Evolutionary conservation across 2,329 filamentous ascomycete species (phyloP).

Genomic region (Drechslerella dactyloides): DNA sequence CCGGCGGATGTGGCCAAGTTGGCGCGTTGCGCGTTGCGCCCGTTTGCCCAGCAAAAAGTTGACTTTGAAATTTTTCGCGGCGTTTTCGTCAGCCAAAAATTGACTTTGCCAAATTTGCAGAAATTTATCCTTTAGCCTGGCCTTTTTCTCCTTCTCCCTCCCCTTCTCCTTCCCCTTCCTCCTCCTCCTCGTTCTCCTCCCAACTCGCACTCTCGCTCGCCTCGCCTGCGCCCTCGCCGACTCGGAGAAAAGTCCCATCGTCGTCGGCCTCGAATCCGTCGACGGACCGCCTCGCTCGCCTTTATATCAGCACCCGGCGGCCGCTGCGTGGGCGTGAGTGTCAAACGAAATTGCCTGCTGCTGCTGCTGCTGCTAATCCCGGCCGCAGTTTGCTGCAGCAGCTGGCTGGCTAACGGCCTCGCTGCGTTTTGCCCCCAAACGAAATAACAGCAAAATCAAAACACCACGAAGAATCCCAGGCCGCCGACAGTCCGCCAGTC

Average conservation of each 20-base stretch:
- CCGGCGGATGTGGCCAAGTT: constrained; percentile 38
- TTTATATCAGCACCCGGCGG: not conserved
- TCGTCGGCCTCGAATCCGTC: not conserved
- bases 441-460: not conserved
- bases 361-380: constrained; percentile 2
- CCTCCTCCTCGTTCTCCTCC: constrained; percentile 44
- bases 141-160: constrained; percentile 52
- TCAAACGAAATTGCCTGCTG: constrained; percentile 1
- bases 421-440: not conserved
- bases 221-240: not conserved
- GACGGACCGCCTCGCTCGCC: not conserved
- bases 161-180: constrained; percentile 49
- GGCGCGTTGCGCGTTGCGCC: constrained; percentile 14
- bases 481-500: not conserved
- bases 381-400: not conserved
- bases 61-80: constrained; percentile 54
- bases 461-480: not conserved
- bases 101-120: constrained; percentile 53
- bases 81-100: constrained; percentile 57
- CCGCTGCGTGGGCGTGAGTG: not conserved
- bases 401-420: not conserved
- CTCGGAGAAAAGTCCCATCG: not conserved
- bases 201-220: constrained; percentile 35
- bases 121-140: constrained; percentile 30
- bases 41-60: constrained; percentile 51